These are phyloP conservation scores for Neoboletus brunneissimus DNA, from an alignment of 768 basidiomycete genomes.

Conservation along the genomic window DNA sequence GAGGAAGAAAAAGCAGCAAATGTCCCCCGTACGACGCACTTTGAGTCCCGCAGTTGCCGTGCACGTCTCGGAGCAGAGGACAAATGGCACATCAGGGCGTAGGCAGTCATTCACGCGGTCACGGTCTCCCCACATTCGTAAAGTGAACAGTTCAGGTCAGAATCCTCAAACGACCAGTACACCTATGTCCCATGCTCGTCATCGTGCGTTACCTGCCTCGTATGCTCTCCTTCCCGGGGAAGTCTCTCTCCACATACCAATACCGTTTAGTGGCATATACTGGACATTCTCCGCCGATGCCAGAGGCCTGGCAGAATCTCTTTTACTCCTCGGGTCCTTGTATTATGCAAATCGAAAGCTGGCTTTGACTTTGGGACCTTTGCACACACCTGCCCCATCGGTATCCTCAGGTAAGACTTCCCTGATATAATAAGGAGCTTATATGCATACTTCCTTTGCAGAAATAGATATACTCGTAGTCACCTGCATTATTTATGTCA, in stretches of 20 bases:
- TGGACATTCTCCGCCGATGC: slow-evolving; percentile 59
- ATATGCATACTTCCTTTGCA: slow-evolving; percentile 25
- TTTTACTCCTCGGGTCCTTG: slow-evolving; percentile 62
- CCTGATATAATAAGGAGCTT: neutral
- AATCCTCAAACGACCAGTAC: slow-evolving; percentile 39
- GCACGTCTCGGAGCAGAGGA: slow-evolving; percentile 34
- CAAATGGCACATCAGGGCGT: slow-evolving; percentile 34
- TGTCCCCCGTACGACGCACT: slow-evolving; percentile 23
- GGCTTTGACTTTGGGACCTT: slow-evolving; percentile 7
- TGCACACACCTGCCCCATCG: slow-evolving; percentile 37
- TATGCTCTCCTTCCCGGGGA: slow-evolving; percentile 47
- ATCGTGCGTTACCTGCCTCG: slow-evolving; percentile 27
- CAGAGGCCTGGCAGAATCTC: slow-evolving; percentile 61
- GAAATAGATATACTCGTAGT: slow-evolving; percentile 58
- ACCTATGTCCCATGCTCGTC: slow-evolving; percentile 42
- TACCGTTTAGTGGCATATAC: slow-evolving; percentile 39
- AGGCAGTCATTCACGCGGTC: slow-evolving; percentile 66
- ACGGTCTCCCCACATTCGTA: slow-evolving; percentile 56
- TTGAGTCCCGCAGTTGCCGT: slow-evolving; percentile 24
- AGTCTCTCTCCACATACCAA: slow-evolving; percentile 42
- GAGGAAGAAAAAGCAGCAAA: slow-evolving; percentile 30
- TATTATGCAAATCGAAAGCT: slow-evolving; percentile 50
- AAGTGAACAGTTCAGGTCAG: slow-evolving; percentile 33
- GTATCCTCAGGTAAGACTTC: slow-evolving; percentile 48
- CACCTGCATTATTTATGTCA: slow-evolving; percentile 56